phyloP scores from a whole-genome alignment of 768 basidiomycete genomes.

The Kwoniella botswanensis region DNA sequence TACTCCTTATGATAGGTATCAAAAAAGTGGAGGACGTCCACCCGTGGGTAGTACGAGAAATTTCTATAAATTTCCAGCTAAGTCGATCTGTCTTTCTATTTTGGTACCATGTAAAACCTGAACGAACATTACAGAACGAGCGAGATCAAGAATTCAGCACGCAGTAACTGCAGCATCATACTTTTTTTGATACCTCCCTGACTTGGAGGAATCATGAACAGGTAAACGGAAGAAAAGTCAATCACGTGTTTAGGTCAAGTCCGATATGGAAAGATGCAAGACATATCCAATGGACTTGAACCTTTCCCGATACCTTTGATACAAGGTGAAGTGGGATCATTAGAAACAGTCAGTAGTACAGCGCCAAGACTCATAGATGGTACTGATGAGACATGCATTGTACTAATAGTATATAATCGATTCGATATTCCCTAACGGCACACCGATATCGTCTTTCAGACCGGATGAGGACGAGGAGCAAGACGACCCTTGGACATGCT shows the following conservation, averaged over 20 bases:
- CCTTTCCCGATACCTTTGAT: constrained; percentile 8
- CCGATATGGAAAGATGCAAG: constrained; percentile 2
- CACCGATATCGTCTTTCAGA: not conserved
- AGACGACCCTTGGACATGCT: constrained; percentile 8
- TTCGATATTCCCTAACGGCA: constrained; percentile 32
- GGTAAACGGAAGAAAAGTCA: not conserved
- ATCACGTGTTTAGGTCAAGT: constrained; percentile 3
- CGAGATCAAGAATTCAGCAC: no score
- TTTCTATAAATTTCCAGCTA: not conserved
- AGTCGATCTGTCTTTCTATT: not conserved
- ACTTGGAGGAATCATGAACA: not conserved
- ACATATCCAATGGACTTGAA: constrained; percentile 10
- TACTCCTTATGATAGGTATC: not conserved
- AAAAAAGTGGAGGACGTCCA: constrained; percentile 9
- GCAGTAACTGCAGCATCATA: not conserved
- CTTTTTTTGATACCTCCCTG: not conserved
- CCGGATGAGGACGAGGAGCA: not conserved
- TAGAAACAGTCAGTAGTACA: constrained; percentile 3
- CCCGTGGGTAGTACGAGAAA: not conserved
- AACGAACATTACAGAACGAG: no score
- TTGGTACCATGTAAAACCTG: not conserved
- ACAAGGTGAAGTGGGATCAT: constrained; percentile 1
- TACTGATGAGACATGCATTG: not conserved
- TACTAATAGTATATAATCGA: constrained; percentile 37
- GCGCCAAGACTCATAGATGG: not conserved